Evolutionary conservation across 306 rosid species (phyloP), one percentile per base, ranked within the genome.

Genomic region (Parietaria judaica): DNA sequence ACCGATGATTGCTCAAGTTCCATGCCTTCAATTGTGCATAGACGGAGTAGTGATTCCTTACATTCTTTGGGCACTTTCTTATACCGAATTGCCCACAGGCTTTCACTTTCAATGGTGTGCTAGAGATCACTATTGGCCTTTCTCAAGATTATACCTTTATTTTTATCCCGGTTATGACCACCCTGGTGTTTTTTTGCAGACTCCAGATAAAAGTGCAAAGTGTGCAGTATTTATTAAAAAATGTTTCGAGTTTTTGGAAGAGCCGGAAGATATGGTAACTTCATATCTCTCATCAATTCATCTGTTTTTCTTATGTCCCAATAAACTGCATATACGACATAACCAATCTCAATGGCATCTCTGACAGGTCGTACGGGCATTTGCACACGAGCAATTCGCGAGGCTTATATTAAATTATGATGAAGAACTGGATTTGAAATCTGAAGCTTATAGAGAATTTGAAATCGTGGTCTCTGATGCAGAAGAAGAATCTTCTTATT

Each of bases 341-440:
- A 4, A 53, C 43, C 63, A 49, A 64, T 59, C 57, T 51, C 60
- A 64, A 60, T 58, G 76, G 69, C 64, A 47, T 74, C 56, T 79
- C 58, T 73, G 31, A 75, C 91, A 91, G 97, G 96, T 87, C 36
- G 87, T 91, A 9, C 96, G 96, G 11, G 97, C 97, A 73, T 78
- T 80, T 70, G 97, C 96, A 51, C 97, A 91, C 55, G 97, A 91
- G 69, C 97, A 91, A 73, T 91, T 87, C 77, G 97, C 97, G 3
- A 87, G 97, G 86, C 83, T 91, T 75, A 85, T 91, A 75, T 75
- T 91, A 69, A 87, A 78, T 79, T 72, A 79, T 6, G 84, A 85
- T 51, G 89, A 91, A 35, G 92, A 83, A 74, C 76, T 87, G 78
- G 87, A 83, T 54, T 76, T 87, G 74, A 84, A 80, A 6, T 61